Evolutionary conservation across 75 land plant genomes (phyloP), one percentile per base, ranked within the genome.

Genomic region (Larix kaempferi): DNA sequence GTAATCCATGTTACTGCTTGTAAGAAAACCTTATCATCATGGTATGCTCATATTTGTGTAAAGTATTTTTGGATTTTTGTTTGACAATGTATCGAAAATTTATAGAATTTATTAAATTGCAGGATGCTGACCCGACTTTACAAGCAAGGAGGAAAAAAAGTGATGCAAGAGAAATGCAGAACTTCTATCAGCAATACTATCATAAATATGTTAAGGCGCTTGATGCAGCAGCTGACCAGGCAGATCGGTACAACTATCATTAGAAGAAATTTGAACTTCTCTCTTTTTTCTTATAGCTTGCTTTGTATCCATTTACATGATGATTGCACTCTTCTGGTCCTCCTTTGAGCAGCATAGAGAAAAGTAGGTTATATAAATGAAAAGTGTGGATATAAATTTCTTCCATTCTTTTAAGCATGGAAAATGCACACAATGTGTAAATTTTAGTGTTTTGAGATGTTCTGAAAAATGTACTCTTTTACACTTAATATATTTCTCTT

Each of bases 121-220:
- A 96, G 99, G 99, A 96, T 39, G 88, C 87, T 82, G 79, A 84
- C 1, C 85, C 94, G 17, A 90, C 87, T 78, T 92, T 91, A 62
- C 85, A 84, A 21, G 71, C 85, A 57, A 86, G 94, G 39, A 82
- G 84, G 16, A 85, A 92, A 62, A 90, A 91, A 69, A 90, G 89
- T 59, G 99, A 96, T 86, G 97, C 99, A 23, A 74, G 91, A 73
- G 97, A 94, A 86, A 93, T 96, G 22, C 89, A 88, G 84, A 89
- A 86, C 84, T 96, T 88, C 71, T 96, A 96, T 73, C 93, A 89
- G 80, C 89, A 87, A 26, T 94, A 93, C 84, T 92, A 94, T 78
- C 90, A 96, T 65, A 62, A 92, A 17, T 94, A 96, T 79, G 90
- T 96, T 62, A 86, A 85, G 73, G 94, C 97, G 49, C 89, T 96